Evolutionary conservation across 148 eudicot genomes (phyloP).

Genomic region (Rhododendron ovatum): DNA sequence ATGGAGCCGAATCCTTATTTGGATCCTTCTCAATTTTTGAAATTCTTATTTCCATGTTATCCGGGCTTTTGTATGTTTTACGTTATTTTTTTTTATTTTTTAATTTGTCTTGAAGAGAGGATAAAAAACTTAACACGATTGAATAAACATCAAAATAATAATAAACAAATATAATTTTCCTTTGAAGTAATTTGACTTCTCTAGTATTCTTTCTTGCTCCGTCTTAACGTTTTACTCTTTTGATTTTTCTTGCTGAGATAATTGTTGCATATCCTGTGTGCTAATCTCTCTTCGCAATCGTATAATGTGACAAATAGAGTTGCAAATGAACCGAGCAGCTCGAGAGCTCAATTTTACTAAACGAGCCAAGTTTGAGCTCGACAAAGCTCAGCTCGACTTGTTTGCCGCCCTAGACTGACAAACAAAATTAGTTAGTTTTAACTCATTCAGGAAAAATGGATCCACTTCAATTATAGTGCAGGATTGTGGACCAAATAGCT

Average conservation of each 20-base stretch:
- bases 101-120: background rate
- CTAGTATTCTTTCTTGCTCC: background rate
- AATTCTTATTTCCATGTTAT: background rate
- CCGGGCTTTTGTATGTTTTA: background rate
- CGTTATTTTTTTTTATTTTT: background rate
- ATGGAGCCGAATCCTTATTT: background rate
- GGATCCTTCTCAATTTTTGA: background rate
- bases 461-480: background rate
- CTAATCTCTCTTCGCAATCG: background rate
- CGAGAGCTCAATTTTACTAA: no score
- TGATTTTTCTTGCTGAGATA: background rate
- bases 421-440: no score
- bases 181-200: background rate
- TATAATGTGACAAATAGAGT: background rate
- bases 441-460: background rate
- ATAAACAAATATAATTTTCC: background rate
- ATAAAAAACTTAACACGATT: background rate
- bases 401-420: background rate
- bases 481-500: background rate
- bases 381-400: no score
- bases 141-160: background rate
- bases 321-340: no score
- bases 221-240: background rate
- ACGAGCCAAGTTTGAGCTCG: no score
- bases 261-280: background rate